Conservation (phyloP, 1,284 basidiomycete genomes). For the Tylopilus sp. region DNA sequence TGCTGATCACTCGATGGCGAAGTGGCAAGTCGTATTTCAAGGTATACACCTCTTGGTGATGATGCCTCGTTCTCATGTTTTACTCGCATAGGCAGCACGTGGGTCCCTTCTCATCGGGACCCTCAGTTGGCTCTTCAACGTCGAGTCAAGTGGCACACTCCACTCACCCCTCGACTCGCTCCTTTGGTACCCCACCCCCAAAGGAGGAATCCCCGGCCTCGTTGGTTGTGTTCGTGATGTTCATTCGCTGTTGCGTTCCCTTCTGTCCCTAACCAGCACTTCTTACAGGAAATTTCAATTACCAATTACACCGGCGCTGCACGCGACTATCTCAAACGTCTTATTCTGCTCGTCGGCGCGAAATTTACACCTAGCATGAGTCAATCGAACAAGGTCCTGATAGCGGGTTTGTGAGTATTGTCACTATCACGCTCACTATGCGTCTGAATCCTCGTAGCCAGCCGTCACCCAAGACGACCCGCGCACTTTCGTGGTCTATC, state of each 20-base stretch:
- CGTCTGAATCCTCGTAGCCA: conserved; percentile 13
- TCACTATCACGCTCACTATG: neutral
- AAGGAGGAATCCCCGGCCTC: conserved; percentile 45
- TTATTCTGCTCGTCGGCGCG: conserved; percentile 77
- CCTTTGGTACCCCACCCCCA: conserved; percentile 54
- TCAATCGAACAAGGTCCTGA: conserved; percentile 69
- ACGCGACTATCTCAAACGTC: conserved; percentile 81
- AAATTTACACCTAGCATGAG: conserved; percentile 81
- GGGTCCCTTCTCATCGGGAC: conserved; percentile 64
- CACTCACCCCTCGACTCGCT: conserved; percentile 66
- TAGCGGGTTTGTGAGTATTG: conserved; percentile 74
- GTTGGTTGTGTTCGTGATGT: conserved; percentile 40
- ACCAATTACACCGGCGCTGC: conserved; percentile 86
- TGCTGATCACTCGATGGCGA: conserved; percentile 68
- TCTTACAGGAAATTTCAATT: conserved; percentile 67
- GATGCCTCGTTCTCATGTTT: neutral
- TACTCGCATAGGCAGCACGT: conserved; percentile 18
- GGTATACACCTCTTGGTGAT: conserved; percentile 38
- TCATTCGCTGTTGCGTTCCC: neutral
- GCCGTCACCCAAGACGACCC: conserved; percentile 44
- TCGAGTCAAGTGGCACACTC: conserved; percentile 61
- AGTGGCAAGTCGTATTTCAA: conserved; percentile 67
- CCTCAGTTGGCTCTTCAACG: conserved; percentile 79
- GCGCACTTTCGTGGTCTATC: conserved; percentile 78
- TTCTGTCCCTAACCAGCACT: neutral